Percentiles rank a stretch among this genome's conserved stretches.
Conservation (phyloP, 2,329 filamentous ascomycete genomes). For the Plectosphaerella sp. region DNA sequence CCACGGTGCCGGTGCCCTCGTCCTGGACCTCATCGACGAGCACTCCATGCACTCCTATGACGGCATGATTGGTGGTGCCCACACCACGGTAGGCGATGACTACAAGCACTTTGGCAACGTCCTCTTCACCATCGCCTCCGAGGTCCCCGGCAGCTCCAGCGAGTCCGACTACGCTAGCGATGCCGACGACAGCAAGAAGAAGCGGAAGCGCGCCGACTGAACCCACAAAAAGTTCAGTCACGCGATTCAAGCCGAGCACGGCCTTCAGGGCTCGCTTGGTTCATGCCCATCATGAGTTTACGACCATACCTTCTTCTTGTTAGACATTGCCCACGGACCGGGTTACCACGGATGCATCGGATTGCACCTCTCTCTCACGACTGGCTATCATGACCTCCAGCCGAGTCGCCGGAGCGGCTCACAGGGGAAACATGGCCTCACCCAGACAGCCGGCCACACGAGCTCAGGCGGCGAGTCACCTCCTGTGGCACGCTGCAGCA, state of each 20-base stretch:
- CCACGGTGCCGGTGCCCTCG: slow-evolving; percentile 82
- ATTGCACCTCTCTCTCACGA: background rate
- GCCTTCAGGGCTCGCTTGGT: slow-evolving; percentile 12
- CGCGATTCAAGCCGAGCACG: slow-evolving; percentile 8
- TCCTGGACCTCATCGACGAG: slow-evolving; percentile 82
- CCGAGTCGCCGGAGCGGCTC: background rate
- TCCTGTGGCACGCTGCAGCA: background rate
- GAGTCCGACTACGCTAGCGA: slow-evolving; percentile 52
- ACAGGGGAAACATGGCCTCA: background rate
- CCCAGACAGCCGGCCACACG: background rate
- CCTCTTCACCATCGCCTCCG: slow-evolving; percentile 75
- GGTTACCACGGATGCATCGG: background rate
- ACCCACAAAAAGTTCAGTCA: slow-evolving; percentile 5
- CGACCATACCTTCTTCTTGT: slow-evolving; percentile 7
- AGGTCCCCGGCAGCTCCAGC: slow-evolving; percentile 62
- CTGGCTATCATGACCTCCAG: background rate
- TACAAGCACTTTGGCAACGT: slow-evolving; percentile 67
- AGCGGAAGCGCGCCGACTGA: slow-evolving; percentile 75
- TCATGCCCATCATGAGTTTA: slow-evolving; percentile 26
- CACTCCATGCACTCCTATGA: slow-evolving; percentile 47
- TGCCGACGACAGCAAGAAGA: slow-evolving; percentile 60
- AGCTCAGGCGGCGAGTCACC: background rate
- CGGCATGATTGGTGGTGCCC: slow-evolving; percentile 35
- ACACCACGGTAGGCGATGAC: slow-evolving; percentile 47
- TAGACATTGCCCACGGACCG: background rate